Base-by-base conservation (phyloP, 129 eudicot genomes). In the Calendula officinalis region DNA sequence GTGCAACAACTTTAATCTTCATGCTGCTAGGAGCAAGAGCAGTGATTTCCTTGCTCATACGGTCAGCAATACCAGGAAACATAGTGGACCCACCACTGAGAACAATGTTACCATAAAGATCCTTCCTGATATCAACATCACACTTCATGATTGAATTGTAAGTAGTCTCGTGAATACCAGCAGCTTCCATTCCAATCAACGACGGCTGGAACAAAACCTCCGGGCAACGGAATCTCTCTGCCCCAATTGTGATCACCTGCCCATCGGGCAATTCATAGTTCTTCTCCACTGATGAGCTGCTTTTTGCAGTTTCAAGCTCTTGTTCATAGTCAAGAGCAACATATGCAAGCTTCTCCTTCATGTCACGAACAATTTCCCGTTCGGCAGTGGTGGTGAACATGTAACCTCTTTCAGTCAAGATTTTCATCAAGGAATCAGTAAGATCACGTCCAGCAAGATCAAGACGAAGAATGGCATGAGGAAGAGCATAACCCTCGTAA, bases 331-430 rank as follows among this genome's bases (percentile, higher is more conserved):
- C 84, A 6, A 83, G 81, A 11, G 89, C 85, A 5, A 83, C 83
- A 13, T 83, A 83, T 2, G 90, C 90, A 60, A 84, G 85, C 60
- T 84, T 74, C 27, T 84, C 90, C 79, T 84, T 83, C 66, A 83
- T 72, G 37, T 83, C 89, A 72, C 89, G 85, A 7, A 83, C 89
- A 73, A 83, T 83, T 80, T 84, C 90, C 77, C 90, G 83, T 51
- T 84, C 90, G 5, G 86, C 90, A 14, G 86, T 77, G 64, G 90
- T 80, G 70, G 90, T 84, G 73, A 80, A 84, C 83, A 81, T 80
- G 77, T 84, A 77, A 70, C 86, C 90, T 74, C 90, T 80, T 38
- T 84, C 86, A 1, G 86, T 84, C 40, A 84, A 68, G 58, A 84
- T 84, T 66, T 80, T 84, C 90, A 84, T 84, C 34, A 84, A 78